Evolutionary conservation across 441 rosid genomes (phyloP).

Genomic region (Capsella rubella): DNA sequence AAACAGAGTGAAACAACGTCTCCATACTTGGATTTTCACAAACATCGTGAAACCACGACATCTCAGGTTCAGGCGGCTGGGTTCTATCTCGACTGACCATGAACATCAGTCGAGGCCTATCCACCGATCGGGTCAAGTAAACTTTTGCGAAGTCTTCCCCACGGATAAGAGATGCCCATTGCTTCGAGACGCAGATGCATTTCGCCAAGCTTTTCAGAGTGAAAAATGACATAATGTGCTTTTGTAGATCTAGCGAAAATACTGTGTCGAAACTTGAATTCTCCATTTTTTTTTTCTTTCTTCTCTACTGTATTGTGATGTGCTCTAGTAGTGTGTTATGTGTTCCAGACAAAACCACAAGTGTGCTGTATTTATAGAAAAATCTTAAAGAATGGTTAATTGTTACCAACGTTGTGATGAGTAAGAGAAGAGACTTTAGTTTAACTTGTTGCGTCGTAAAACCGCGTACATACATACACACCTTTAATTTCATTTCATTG

Average conservation of each 20-base stretch:
- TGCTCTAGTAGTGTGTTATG: too few species aligned
- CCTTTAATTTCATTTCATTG: not conserved
- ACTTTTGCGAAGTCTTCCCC: not conserved
- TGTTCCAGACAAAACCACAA: not conserved
- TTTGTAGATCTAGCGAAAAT: not conserved
- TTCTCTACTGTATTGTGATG: not conserved
- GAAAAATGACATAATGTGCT: not conserved
- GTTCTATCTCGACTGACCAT: not conserved
- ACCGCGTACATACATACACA: not conserved
- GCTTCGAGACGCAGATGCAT: too few species aligned
- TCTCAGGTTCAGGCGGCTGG: too few species aligned
- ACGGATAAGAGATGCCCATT: not conserved
- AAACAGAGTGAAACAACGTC: too few species aligned
- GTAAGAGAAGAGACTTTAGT: not conserved
- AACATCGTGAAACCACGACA: too few species aligned
- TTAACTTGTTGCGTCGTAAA: not conserved
- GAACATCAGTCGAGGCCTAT: too few species aligned
- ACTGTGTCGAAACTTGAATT: not conserved
- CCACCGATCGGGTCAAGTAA: too few species aligned
- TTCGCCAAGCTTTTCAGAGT: too few species aligned
- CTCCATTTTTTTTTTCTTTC: not conserved
- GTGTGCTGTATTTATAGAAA: not conserved
- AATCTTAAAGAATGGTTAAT: not conserved
- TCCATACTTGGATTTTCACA: too few species aligned
- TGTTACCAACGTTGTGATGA: too few species aligned